Evolutionary conservation across 176 grass and related monocot genomes (phyloP).

Genomic region (Stipa capillata): DNA sequence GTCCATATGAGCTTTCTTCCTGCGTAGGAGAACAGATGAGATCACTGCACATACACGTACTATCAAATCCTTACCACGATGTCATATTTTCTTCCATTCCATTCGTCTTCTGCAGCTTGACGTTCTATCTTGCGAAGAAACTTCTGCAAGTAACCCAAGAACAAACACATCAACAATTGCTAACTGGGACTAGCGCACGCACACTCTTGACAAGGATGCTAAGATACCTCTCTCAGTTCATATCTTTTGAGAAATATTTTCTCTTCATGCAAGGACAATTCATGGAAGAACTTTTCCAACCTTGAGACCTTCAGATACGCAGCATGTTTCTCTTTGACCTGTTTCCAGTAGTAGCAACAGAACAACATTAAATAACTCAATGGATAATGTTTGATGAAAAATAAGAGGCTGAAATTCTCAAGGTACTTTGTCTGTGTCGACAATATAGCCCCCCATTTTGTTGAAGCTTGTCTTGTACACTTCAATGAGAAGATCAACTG

Average conservation of each 20-base stretch:
- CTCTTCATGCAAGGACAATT: constrained; percentile 40
- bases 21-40: background rate
- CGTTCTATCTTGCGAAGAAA: background rate
- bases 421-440: constrained; percentile 37
- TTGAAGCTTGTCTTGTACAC: constrained; percentile 41
- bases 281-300: constrained; percentile 36
- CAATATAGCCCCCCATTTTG: constrained; percentile 64
- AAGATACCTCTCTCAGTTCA: constrained; percentile 19
- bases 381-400: background rate
- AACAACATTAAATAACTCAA: background rate
- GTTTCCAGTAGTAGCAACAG: background rate
- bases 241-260: constrained; percentile 44
- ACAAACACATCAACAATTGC: background rate
- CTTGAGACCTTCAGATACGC: constrained; percentile 33
- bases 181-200: background rate
- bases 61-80: background rate
- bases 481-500: constrained; percentile 47
- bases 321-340: constrained; percentile 44
- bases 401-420: background rate
- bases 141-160: constrained; percentile 16
- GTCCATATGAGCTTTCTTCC: constrained; percentile 9
- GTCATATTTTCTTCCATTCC: background rate
- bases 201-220: background rate
- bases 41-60: background rate
- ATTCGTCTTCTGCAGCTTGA: constrained; percentile 16